A percentile compares a stretch with the other conserved stretches of the same genome.
These are phyloP conservation scores for Camellia granthamiana DNA, from an alignment of 148 eudicot species.

Conservation along the genomic window DNA sequence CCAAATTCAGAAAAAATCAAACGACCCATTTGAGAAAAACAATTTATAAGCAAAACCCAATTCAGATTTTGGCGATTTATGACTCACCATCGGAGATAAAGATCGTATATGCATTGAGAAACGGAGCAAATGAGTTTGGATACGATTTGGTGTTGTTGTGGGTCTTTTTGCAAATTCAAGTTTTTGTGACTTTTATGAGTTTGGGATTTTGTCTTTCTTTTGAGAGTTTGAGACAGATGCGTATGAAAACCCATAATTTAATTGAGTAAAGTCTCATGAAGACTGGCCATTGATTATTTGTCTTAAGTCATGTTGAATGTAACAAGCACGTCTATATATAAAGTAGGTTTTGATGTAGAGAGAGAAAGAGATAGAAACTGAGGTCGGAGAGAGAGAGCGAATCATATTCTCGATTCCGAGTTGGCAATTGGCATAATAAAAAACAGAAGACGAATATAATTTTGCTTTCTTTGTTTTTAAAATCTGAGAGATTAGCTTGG, in stretches of 20 bases:
- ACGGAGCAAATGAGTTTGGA: not conserved
- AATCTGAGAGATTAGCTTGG: not conserved
- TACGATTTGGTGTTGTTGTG: not conserved
- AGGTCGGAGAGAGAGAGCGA: not conserved
- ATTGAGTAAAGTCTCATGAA: not conserved
- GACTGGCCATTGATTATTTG: not conserved
- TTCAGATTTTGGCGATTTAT: not conserved
- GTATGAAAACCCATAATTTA: not conserved
- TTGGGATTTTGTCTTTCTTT: not conserved
- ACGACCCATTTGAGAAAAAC: conserved; percentile 21
- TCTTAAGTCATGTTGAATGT: not conserved
- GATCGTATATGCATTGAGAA: not conserved
- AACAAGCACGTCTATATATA: not conserved
- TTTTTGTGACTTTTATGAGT: no score
- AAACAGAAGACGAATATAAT: not conserved
- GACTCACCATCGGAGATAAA: not conserved
- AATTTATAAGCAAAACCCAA: conserved; percentile 15
- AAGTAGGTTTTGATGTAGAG: not conserved
- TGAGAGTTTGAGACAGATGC: not conserved
- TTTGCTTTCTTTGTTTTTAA: not conserved
- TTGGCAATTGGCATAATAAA: not conserved
- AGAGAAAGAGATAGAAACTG: not conserved
- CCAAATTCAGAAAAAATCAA: conserved; percentile 3
- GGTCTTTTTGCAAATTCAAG: not conserved
- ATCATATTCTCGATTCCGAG: not conserved